A percentile compares a stretch with the other conserved stretches of the same genome.
Conservation (phyloP, 768 basidiomycete species). For the Russula emetica region DNA sequence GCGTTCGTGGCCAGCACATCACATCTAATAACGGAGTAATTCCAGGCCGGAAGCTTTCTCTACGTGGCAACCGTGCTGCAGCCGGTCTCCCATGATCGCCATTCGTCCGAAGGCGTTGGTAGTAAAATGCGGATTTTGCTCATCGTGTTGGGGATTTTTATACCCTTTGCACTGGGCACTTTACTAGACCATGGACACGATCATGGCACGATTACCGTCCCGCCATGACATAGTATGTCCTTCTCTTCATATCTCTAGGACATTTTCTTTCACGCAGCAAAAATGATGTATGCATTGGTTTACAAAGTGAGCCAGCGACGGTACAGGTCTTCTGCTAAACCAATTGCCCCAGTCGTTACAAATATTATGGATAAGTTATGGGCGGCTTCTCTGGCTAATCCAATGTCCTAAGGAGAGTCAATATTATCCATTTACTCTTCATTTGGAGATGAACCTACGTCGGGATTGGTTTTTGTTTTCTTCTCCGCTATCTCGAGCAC, state of each 20-base stretch:
- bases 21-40: slow-evolving; percentile 8
- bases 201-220: background rate
- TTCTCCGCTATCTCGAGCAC: slow-evolving; percentile 62
- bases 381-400: slow-evolving; percentile 70
- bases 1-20: background rate
- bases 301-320: slow-evolving; percentile 74
- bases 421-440: background rate
- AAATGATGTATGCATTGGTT: background rate
- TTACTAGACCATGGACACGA: slow-evolving; percentile 23
- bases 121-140: slow-evolving; percentile 21
- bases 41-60: slow-evolving; percentile 86
- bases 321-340: slow-evolving; percentile 66
- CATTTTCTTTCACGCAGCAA: background rate
- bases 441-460: slow-evolving; percentile 32
- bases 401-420: slow-evolving; percentile 39
- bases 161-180: slow-evolving; percentile 20
- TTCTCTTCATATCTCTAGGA: background rate
- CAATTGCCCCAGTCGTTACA: slow-evolving; percentile 68
- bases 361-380: slow-evolving; percentile 86
- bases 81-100: slow-evolving; percentile 48
- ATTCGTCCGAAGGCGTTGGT: slow-evolving; percentile 17
- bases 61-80: slow-evolving; percentile 93
- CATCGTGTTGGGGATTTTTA: slow-evolving; percentile 23
- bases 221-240: background rate
- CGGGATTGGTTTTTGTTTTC: slow-evolving; percentile 33